These are phyloP conservation scores for Salvia rosmarinus DNA, from an alignment of 257 asterid genomes.

Conservation along the genomic window DNA sequence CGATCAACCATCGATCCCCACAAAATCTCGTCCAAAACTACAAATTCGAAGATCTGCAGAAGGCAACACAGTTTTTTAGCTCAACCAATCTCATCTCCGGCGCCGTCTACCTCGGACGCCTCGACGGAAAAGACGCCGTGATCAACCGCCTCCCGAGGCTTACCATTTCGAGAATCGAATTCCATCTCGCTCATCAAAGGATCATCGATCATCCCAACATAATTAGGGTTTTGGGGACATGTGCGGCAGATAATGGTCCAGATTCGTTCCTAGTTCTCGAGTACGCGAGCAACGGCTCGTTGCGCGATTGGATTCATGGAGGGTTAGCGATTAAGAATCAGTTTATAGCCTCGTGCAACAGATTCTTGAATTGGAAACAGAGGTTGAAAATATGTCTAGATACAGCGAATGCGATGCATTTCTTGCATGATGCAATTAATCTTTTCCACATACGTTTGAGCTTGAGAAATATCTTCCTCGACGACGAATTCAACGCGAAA, in stretches of 20 bases:
- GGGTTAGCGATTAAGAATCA: conserved; percentile 79
- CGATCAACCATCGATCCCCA: conserved; percentile 41
- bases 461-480: conserved; percentile 59
- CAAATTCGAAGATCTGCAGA: conserved; percentile 55
- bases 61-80: conserved; percentile 57
- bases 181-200: conserved; percentile 42
- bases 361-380: conserved; percentile 70
- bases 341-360: conserved; percentile 67
- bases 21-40: conserved; percentile 47
- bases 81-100: conserved; percentile 56
- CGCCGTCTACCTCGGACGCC: conserved; percentile 61
- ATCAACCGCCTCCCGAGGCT: conserved; percentile 43
- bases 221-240: conserved; percentile 55
- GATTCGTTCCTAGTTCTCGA: conserved; percentile 60
- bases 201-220: conserved; percentile 55
- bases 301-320: conserved; percentile 78
- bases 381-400: conserved; percentile 65
- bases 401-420: conserved; percentile 58
- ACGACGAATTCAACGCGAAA: conserved; percentile 65
- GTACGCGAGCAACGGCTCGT: conserved; percentile 67
- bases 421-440: conserved; percentile 61
- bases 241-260: conserved; percentile 37
- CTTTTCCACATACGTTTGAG: conserved; percentile 58
- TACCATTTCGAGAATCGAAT: conserved; percentile 49
- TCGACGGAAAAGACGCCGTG: conserved; percentile 55